Base-by-base conservation (phyloP, 73 alveolate species). In the Effrenium voratum region DNA sequence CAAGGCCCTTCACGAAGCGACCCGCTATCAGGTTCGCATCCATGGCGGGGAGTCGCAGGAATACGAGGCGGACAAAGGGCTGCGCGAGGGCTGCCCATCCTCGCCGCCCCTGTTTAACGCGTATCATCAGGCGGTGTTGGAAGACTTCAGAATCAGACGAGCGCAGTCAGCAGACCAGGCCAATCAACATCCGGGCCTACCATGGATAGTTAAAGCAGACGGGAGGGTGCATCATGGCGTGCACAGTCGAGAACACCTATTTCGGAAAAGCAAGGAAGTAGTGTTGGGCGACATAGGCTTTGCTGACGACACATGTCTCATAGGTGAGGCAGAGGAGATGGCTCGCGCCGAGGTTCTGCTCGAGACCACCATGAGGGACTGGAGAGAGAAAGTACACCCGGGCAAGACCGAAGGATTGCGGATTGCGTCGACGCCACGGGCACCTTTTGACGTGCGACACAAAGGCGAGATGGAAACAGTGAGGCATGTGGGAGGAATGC, bases 31-130 rank as follows among this genome's bases (percentile, higher is more conserved):
- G 26, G 86, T 88, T 5, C 83, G 72, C n/a, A 46, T 46, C 8
- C 52, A 66, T 24, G 52, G 43, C 3, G 96, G 96, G 0, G 16
- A 10, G 1, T 88, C 96, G 40, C 0, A 68, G 2, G 15, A n/a
- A 0, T 88, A 88, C 52, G n/a, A 13, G 38, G 77, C 32, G 6
- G 95, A 86, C 47, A 57, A 44, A 34, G 95, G 95, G 34, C 38
- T 86, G 47, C 59, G 95, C 30, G 95, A 90, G 88, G 97, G 97
- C 2, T 70, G 87, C 34, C 97, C 97, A 5, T 13, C 82, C 43
- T 24, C 70, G 75, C 44, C 97, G 32, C 26, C 55, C 16, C 34
- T 90, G 2, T 49, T 55, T 2, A 46, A 66, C n/a, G 4, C n/a
- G 19, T 90, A 52, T 26, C 97, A 90, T 32, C 63, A 40, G 0